Conservation (phyloP, 139 green algal genomes). For the Chlorella vulgaris region DNA sequence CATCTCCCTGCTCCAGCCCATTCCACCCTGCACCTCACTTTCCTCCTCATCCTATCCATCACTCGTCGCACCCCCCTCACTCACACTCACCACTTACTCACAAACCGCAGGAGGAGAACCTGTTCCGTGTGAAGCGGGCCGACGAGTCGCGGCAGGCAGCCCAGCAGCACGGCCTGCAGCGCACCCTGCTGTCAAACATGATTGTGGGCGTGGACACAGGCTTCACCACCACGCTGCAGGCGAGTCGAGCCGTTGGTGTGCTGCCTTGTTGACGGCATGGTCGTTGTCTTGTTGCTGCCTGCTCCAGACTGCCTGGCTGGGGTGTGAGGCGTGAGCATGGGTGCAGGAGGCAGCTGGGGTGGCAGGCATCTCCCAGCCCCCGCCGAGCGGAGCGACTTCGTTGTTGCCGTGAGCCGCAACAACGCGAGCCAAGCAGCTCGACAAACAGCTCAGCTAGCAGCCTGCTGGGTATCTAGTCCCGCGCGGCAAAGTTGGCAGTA, state of each 20-base stretch:
- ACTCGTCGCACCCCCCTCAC: neutral
- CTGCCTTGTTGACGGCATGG: neutral
- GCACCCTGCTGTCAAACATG: constrained; percentile 92
- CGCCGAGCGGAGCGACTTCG: too few relatives aligned
- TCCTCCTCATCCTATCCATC: neutral
- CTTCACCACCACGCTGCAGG: constrained; percentile 67
- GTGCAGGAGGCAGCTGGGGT: too few relatives aligned
- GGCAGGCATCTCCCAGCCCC: too few relatives aligned
- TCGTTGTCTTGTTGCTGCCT: neutral
- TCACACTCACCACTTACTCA: too few relatives aligned
- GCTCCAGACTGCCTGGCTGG: neutral
- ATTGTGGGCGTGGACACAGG: constrained; percentile 85
- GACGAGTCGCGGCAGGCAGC: constrained; percentile 56
- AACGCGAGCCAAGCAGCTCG: too few relatives aligned
- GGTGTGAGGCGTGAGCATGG: neutral
- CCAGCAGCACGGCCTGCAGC: constrained; percentile 71
- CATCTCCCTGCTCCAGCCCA: too few relatives aligned
- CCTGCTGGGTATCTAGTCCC: too few relatives aligned
- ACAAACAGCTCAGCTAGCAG: too few relatives aligned
- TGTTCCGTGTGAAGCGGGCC: constrained; percentile 56
- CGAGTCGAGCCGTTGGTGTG: neutral
- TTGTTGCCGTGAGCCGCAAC: too few relatives aligned
- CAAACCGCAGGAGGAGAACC: constrained; percentile 63
- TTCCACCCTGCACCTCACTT: too few relatives aligned
- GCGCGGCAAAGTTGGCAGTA: too few relatives aligned